Evolutionary conservation across 805 yeast genomes (phyloP).

Genomic region (Metschnikowia peoriensis): DNA sequence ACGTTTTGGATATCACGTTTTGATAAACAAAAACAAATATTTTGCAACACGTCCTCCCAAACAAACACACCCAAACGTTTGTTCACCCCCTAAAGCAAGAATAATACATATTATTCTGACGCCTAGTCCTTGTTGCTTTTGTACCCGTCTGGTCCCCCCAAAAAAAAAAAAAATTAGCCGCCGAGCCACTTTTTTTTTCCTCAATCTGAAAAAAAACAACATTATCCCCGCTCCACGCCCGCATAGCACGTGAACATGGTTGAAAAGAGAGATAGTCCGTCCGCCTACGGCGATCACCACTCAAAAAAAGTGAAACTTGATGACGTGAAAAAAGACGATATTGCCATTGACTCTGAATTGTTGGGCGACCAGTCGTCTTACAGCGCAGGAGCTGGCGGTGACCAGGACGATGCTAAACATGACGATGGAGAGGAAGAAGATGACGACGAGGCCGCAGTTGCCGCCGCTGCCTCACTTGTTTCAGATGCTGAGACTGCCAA

Average conservation of each 20-base stretch:
- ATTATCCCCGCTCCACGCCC: neutral
- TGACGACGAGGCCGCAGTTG: conserved; percentile 26
- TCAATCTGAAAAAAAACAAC: neutral
- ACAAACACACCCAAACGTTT: neutral
- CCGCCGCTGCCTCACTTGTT: conserved; percentile 29
- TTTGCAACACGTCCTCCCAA: conserved; percentile 6
- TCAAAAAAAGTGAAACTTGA: conserved; percentile 16
- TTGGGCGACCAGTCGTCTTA: conserved; percentile 41
- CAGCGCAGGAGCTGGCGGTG: conserved; percentile 9
- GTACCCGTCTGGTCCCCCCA: neutral
- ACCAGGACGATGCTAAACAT: conserved; percentile 11
- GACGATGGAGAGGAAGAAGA: conserved; percentile 23
- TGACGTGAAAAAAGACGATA: conserved; percentile 19
- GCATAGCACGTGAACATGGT: conserved; percentile 15
- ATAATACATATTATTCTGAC: neutral
- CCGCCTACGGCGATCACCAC: conserved; percentile 15
- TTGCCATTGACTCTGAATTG: conserved; percentile 43
- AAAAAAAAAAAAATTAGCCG: neutral
- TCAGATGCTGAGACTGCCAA: conserved; percentile 25
- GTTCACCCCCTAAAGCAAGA: neutral
- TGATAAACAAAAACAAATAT: conserved; percentile 8
- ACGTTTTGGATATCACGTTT: conserved; percentile 22
- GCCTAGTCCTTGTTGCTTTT: neutral
- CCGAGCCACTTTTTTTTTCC: neutral
- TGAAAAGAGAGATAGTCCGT: conserved; percentile 18